Conservation (phyloP, 306 rosid species). For the Boehmeria nivea region DNA sequence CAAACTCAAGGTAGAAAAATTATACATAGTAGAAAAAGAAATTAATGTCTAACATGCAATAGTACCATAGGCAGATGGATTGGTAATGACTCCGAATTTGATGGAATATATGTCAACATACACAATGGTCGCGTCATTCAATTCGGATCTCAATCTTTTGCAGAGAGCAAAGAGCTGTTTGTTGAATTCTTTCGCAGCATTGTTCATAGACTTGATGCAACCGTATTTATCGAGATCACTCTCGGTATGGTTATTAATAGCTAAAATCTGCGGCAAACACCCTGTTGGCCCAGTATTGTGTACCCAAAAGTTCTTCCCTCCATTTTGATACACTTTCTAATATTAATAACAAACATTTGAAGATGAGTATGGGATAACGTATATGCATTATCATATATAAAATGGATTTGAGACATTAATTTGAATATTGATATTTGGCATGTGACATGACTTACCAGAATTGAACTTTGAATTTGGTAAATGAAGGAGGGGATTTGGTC, state of each 20-base stretch:
- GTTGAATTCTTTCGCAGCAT: constrained; percentile 25
- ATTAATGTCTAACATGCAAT: no score
- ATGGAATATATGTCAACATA: constrained; percentile 23
- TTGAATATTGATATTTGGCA: no score
- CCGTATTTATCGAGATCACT: constrained; percentile 12
- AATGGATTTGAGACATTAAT: no score
- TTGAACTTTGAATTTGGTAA: constrained; percentile 22
- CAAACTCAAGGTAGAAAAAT: no score
- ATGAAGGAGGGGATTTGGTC: constrained; percentile 28
- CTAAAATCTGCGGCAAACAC: constrained; percentile 24
- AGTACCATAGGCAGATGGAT: constrained; percentile 11
- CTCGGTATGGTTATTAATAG: constrained; percentile 4
- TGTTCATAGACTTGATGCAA: constrained; percentile 21
- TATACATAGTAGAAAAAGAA: no score
- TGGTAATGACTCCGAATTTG: constrained; percentile 24
- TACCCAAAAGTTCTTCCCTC: constrained; percentile 19
- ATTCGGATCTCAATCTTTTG: constrained; percentile 15
- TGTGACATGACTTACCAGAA: constrained; percentile 24
- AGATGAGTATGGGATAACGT: no score
- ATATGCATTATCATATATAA: no score
- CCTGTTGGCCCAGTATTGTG: constrained; percentile 30
- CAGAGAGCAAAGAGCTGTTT: constrained; percentile 11
- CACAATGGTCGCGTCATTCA: constrained; percentile 25
- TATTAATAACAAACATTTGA: background rate
- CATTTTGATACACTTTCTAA: background rate